Evolutionary conservation across 2,329 filamentous ascomycete species (phyloP).

Genomic region (Trichoderma arundinaceum): DNA sequence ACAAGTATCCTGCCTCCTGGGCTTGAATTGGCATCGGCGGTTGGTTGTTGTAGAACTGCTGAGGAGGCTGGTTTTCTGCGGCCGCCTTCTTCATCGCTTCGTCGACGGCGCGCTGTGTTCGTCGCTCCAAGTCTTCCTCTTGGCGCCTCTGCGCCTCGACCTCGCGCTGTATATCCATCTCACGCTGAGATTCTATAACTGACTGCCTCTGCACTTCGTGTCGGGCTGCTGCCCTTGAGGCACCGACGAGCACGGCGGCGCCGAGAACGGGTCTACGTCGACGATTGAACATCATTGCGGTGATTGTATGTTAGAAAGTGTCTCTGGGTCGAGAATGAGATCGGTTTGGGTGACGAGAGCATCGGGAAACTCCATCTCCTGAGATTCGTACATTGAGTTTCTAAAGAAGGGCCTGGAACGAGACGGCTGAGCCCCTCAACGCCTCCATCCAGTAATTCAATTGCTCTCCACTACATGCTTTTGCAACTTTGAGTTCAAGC

Average conservation of each 20-base stretch:
- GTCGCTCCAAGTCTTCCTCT: slow-evolving; percentile 6
- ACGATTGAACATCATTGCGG: slow-evolving; percentile 5
- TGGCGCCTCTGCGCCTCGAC: slow-evolving; percentile 1
- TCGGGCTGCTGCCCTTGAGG: slow-evolving; percentile 3
- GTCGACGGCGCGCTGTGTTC: slow-evolving; percentile 15
- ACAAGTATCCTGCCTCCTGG: not conserved
- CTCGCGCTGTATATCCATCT: slow-evolving; percentile 11
- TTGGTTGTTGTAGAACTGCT: not conserved
- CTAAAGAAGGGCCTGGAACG: not conserved
- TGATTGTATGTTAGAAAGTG: not conserved
- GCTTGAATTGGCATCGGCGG: slow-evolving; percentile 6
- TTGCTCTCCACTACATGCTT: not conserved
- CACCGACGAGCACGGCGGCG: slow-evolving; percentile 13
- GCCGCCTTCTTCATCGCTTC: slow-evolving; percentile 10
- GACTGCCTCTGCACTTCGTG: slow-evolving; percentile 1
- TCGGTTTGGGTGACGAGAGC: not conserved
- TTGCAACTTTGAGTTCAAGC: slow-evolving; percentile 11
- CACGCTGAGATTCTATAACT: not conserved
- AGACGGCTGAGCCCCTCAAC: not conserved
- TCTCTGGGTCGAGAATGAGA: not conserved
- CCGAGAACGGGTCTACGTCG: slow-evolving; percentile 16
- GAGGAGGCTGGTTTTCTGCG: not conserved
- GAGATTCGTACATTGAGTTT: too few species aligned
- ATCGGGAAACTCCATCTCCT: not conserved
- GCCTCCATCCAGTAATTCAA: not conserved